These are phyloP conservation scores for Ensete ventricosum DNA, from an alignment of 176 grass and related monocot genomes.

Conservation along the genomic window DNA sequence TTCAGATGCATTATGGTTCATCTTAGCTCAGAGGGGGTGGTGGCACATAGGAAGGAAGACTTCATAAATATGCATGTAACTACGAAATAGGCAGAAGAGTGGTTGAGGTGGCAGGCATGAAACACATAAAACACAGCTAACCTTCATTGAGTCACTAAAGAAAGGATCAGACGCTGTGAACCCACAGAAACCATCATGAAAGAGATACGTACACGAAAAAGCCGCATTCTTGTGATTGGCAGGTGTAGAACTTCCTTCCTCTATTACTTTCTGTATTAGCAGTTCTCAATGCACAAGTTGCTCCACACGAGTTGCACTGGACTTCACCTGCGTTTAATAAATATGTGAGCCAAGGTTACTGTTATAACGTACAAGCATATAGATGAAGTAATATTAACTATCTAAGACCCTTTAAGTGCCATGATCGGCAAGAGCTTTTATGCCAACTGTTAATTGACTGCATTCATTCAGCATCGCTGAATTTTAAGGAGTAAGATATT, in stretches of 20 bases:
- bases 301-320: slow-evolving; percentile 54
- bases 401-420: neutral
- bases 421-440: neutral
- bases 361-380: neutral
- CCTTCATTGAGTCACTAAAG: too few relatives aligned
- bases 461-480: neutral
- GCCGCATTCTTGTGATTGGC: slow-evolving; percentile 45
- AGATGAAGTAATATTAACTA: neutral
- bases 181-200: neutral
- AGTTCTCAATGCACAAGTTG: slow-evolving; percentile 38
- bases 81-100: too few relatives aligned
- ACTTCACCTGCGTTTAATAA: slow-evolving; percentile 48
- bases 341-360: neutral
- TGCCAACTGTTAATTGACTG: neutral
- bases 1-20: neutral
- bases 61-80: too few relatives aligned
- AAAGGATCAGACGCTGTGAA: neutral
- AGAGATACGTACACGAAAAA: slow-evolving; percentile 60
- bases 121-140: too few relatives aligned
- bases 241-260: slow-evolving; percentile 89
- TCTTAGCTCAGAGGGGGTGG: neutral
- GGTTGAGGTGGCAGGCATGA: too few relatives aligned
- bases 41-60: neutral
- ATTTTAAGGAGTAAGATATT: too few relatives aligned
- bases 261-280: slow-evolving; percentile 82